Evolutionary conservation across 306 rosid genomes (phyloP).

Genomic region (Cicer judaicum): DNA sequence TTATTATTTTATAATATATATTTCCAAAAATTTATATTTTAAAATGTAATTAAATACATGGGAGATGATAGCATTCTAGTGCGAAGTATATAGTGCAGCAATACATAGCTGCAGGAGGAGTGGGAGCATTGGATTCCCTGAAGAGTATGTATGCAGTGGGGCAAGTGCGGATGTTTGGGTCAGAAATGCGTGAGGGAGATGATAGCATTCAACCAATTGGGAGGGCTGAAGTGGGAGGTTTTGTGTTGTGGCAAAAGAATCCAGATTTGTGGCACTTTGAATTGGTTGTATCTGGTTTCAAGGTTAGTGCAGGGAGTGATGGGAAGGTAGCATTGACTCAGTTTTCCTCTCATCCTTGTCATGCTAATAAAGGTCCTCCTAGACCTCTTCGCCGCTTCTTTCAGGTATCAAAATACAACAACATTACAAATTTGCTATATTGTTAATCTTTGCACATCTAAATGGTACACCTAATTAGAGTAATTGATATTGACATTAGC

Average conservation of each 20-base stretch:
- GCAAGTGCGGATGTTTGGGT: constrained; percentile 80
- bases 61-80: no score
- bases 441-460: neutral
- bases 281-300: constrained; percentile 82
- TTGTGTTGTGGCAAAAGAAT: constrained; percentile 88
- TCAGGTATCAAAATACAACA: constrained; percentile 53
- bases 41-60: no score
- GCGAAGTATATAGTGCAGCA: constrained; percentile 89
- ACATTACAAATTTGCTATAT: neutral
- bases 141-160: constrained; percentile 84
- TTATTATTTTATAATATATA: no score
- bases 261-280: constrained; percentile 86
- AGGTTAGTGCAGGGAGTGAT: constrained; percentile 84
- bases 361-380: constrained; percentile 83
- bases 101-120: constrained; percentile 86
- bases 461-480: neutral
- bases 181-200: constrained; percentile 70
- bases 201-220: constrained; percentile 50
- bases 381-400: constrained; percentile 91
- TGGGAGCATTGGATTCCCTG: constrained; percentile 59
- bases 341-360: constrained; percentile 68
- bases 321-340: constrained; percentile 87
- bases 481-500: neutral
- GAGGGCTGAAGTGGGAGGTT: constrained; percentile 75
- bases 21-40: no score